Evolutionary conservation across 2,329 filamentous ascomycete genomes (phyloP).

Genomic region (Alternaria brassicae): DNA sequence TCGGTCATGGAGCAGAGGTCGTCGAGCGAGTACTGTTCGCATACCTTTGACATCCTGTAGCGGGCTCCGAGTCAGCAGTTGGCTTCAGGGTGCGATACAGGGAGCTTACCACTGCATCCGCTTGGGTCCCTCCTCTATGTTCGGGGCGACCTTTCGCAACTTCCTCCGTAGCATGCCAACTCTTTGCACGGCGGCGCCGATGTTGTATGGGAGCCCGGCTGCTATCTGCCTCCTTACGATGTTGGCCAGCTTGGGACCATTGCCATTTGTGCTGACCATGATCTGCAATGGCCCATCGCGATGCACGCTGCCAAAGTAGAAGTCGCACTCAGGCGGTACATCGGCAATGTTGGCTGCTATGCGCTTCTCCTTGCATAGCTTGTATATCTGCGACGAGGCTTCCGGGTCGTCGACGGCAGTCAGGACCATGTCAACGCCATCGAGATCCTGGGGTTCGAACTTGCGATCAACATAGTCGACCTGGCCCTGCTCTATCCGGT

Average conservation of each 20-base stretch:
- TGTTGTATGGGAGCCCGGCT: slow-evolving; percentile 74
- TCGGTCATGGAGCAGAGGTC: slow-evolving; percentile 84
- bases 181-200: slow-evolving; percentile 83
- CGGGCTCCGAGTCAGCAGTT: slow-evolving; percentile 35
- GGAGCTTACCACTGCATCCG: slow-evolving; percentile 79
- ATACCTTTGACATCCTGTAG: slow-evolving; percentile 86
- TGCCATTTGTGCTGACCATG: slow-evolving; percentile 99
- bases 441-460: slow-evolving; percentile 87
- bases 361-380: slow-evolving; percentile 82
- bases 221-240: slow-evolving; percentile 86
- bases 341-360: slow-evolving; percentile 96
- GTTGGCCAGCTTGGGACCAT: slow-evolving; percentile 88
- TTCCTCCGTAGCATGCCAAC: slow-evolving; percentile 82
- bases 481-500: slow-evolving; percentile 76
- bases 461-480: slow-evolving; percentile 81
- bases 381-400: slow-evolving; percentile 91
- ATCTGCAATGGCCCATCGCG: slow-evolving; percentile 94
- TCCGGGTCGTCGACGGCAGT: slow-evolving; percentile 92
- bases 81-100: no score
- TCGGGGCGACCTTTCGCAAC: slow-evolving; percentile 78
- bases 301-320: slow-evolving; percentile 97
- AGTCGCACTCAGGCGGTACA: slow-evolving; percentile 95
- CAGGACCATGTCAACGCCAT: slow-evolving; percentile 83
- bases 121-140: slow-evolving; percentile 76
- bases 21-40: slow-evolving; percentile 83